These are phyloP conservation scores for Coniochaeta sp. DNA, from an alignment of 2,329 filamentous ascomycete species.

Conservation along the genomic window DNA sequence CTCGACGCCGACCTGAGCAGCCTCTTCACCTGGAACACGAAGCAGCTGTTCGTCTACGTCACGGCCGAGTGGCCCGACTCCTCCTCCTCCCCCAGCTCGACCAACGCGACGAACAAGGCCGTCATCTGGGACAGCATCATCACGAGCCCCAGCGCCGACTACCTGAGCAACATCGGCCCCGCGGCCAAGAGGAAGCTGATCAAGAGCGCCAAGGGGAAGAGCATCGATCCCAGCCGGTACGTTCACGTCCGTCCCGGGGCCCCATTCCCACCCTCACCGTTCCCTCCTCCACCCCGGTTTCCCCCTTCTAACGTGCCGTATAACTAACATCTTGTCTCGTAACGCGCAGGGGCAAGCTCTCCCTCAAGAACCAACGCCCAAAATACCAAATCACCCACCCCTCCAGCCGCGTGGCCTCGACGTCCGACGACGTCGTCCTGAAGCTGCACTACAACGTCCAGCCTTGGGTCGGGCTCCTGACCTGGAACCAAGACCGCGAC, in stretches of 20 bases:
- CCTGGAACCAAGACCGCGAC: conserved; percentile 63
- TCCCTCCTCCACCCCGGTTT: not conserved
- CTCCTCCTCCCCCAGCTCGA: conserved; percentile 14
- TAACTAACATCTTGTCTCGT: not conserved
- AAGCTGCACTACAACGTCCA: conserved; percentile 93
- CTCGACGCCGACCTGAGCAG: conserved; percentile 84
- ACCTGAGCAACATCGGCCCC: conserved; percentile 54
- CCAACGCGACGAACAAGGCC: conserved; percentile 55
- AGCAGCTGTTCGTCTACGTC: conserved; percentile 95
- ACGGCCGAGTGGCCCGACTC: conserved; percentile 62
- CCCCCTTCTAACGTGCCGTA: conserved; percentile 5
- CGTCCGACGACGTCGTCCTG: conserved; percentile 69
- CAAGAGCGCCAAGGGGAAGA: conserved; percentile 52
- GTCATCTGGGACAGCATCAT: conserved; percentile 98
- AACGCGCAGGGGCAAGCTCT: conserved; percentile 57
- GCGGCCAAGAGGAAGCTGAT: conserved; percentile 55
- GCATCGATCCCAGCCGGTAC: conserved; percentile 51
- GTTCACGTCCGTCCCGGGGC: conserved; percentile 8
- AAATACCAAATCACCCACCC: conserved; percentile 98
- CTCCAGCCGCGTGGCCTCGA: conserved; percentile 66
- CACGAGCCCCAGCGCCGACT: conserved; percentile 60
- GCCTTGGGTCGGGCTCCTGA: conserved; percentile 86
- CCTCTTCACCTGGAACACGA: conserved; percentile 99
- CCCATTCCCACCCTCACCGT: not conserved
- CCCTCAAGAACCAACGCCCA: conserved; percentile 75